Base-by-base conservation (phyloP, 139 green algal species). In the Closterium sp. region DNA sequence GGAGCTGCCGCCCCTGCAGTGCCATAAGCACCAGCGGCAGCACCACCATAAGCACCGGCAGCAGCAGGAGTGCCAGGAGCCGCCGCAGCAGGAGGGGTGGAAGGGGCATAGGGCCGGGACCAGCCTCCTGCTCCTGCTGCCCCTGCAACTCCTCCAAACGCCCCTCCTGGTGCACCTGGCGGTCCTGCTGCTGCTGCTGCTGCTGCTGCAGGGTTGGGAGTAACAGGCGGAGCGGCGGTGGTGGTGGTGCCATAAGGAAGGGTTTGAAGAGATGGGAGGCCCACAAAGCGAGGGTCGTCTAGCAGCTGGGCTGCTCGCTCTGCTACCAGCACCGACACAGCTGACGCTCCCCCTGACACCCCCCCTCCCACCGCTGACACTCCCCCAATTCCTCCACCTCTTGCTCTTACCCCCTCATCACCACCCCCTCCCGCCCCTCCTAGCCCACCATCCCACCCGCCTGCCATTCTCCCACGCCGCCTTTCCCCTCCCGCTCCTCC, bases 271-370 rank as follows among this genome's bases (percentile, higher is more conserved):
- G 69, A 36, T 25, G 88, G 55, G 5, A 87, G 25, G 4, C 97
- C 97, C 34, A 96, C 96, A 85, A 99, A 95, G 31, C 91, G 66
- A 0, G 95, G 93, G 93, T 98, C 96, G 33, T 98, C 96, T 81
- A 98, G 95, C 5, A 95, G 96, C 28, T 91, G 92, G 9, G 91
- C 93, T 5, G 97, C 97, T 38, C 92, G 90, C 66, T 95, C 88
- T 30, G 92, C 84, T 31, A 97, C 91, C 25, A 81, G 88, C 12
- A 87, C 12, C 31, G 90, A 84, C 35, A 93, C 87, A 7, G 55
- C 89, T 35, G 69, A 30, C 7, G 23, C 85, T 10, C 23, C 25
- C n/a, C 81, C 30, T n/a, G 33, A 32, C 33, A 31, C n/a, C 3
- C 30, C 33, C 33, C 30, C 81, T 33, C n/a, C 81, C 81, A 86